Percentiles rank a stretch among this genome's conserved stretches.
phyloP scores from a whole-genome alignment of 257 asterid genomes.

The Solanum chilense region DNA sequence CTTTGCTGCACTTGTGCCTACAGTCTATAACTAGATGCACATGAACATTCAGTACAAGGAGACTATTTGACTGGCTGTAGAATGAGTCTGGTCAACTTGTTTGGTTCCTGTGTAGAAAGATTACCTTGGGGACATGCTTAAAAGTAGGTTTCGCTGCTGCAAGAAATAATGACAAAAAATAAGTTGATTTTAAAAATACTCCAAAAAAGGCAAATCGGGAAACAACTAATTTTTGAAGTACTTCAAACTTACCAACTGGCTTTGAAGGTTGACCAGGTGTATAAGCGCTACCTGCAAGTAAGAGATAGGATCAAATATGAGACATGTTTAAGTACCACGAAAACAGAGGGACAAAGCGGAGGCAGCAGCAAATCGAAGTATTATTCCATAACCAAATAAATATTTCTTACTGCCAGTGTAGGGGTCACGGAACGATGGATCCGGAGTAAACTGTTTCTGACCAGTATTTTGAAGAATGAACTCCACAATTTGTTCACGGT shows the following conservation, averaged over 20 bases:
- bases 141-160: slow-evolving; percentile 51
- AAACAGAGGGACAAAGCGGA: not conserved
- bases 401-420: slow-evolving; percentile 78
- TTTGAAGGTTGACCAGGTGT: slow-evolving; percentile 80
- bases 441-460: slow-evolving; percentile 65
- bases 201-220: not conserved
- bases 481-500: slow-evolving; percentile 89
- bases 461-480: slow-evolving; percentile 81
- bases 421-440: slow-evolving; percentile 80
- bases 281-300: slow-evolving; percentile 74
- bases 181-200: slow-evolving; percentile 2
- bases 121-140: slow-evolving; percentile 96
- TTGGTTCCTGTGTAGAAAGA: not conserved
- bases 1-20: not conserved
- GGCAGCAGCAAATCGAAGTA: not conserved
- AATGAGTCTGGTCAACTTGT: not conserved
- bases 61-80: not conserved
- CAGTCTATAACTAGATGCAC: not conserved
- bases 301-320: not conserved
- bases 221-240: not conserved
- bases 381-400: not conserved
- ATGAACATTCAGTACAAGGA: not conserved
- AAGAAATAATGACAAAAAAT: slow-evolving; percentile 1
- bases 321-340: not conserved
- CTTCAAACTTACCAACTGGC: slow-evolving; percentile 19